Conservation (phyloP, 2,329 filamentous ascomycete genomes). For the Mycogone perniciosa region DNA sequence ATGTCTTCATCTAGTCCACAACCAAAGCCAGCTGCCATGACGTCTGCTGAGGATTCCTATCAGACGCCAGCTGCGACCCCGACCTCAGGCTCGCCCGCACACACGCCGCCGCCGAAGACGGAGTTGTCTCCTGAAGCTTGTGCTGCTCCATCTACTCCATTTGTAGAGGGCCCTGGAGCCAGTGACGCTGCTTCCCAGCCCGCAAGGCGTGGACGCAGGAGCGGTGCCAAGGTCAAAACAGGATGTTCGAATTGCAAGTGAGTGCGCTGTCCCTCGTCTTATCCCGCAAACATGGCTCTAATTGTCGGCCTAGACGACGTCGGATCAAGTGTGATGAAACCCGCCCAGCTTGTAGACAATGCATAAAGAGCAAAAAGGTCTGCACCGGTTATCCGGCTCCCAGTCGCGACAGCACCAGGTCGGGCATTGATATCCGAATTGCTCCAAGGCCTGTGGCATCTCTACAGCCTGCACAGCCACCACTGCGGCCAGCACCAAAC, state of each 20-base stretch:
- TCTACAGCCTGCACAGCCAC: not conserved
- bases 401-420: conserved; percentile 36
- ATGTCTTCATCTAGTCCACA: conserved; percentile 2
- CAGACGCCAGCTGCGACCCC: conserved; percentile 10
- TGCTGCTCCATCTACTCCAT: not conserved
- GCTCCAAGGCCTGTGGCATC: conserved; percentile 38
- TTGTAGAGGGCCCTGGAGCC: not conserved
- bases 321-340: conserved; percentile 62
- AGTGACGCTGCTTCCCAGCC: not conserved
- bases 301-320: conserved; percentile 38
- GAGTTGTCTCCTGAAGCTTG: not conserved
- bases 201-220: conserved; percentile 42
- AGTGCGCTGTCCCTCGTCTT: conserved; percentile 24
- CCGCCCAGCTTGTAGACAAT: conserved; percentile 55
- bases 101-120: not conserved
- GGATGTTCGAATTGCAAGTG: conserved; percentile 65
- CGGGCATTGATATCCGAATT: conserved; percentile 43
- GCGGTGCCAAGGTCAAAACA: conserved; percentile 58
- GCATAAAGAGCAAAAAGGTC: conserved; percentile 49
- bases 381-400: conserved; percentile 60
- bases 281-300: not conserved
- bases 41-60: conserved; percentile 4
- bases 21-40: not conserved
- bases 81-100: not conserved
- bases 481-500: not conserved